Evolutionary conservation across 352 stramenopile species (phyloP), one percentile per base, ranked within the genome.

Genomic region (Phytophthora meadii): DNA sequence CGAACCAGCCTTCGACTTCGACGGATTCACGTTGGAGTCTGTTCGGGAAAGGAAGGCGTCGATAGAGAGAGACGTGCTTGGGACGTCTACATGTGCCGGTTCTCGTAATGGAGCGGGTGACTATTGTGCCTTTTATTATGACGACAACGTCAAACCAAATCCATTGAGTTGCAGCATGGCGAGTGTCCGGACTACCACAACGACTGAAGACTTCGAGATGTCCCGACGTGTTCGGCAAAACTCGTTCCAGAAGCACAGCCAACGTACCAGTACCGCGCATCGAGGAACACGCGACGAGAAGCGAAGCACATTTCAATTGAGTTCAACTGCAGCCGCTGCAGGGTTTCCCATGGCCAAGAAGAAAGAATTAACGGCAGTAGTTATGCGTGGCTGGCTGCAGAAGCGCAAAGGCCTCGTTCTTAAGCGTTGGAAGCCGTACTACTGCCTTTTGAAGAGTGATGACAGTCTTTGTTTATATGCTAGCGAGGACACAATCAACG

Each of bases 401-500:
- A 76, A 76, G 27, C 70, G 73, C 28, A 80, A 82, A 34, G 77
- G 80, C 1, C 58, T 76, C 12, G 66, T 89, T n/a, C 48, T 89
- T 36, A 85, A 82, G 65, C 77, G 80, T 15, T 89, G 80, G 80
- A 83, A 84, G 48, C 24, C 74, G 28, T 77, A 81, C 61, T 89
- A 79, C 62, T 87, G 77, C 39, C 54, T 89, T 19, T 68, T 87
- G 17, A 84, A 84, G 50, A 74, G 67, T 24, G 76, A 89, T 57
- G 74, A 85, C 41, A 73, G 65, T 4, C 63, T 89, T 10, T 85
- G 74, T n/a, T 53, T 89, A 1, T 89, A 87, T 46, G 37, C 69
- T 17, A 89, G 68, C 54, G 77, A 89, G 42, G 76, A 89, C 59
- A 84, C 74, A 7, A 64, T 89, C 15, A 87, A 89, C 44, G 77